Base-by-base conservation (phyloP, 495 filamentous ascomycete species). In the Lophiostoma macrostomum region DNA sequence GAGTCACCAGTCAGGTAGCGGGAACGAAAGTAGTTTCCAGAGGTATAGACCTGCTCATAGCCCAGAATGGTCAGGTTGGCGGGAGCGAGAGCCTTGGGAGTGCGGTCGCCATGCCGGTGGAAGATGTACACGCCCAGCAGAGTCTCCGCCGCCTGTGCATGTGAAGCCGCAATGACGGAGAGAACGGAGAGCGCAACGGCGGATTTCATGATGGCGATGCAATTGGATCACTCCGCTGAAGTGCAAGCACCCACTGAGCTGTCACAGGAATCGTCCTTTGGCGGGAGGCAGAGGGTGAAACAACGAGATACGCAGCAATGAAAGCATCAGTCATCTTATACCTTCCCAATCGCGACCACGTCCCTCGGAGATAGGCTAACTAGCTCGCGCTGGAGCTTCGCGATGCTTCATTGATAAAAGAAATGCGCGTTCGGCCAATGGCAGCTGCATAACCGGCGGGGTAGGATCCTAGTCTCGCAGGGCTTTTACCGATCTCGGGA, bases 61-160 rank as follows among this genome's bases (percentile, higher is more conserved):
- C 82, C 82, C 37, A 85, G 69, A 37, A 76, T 70, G 19, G 82
- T 85, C 55, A 86, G 67, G 51, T 74, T 66, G 24, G 79, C 71
- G 22, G 73, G 76, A 12, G 77, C 72, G 13, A 72, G 66, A 2
- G 73, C 63, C 59, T 84, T 84, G 0, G 80, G 55, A 0, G 80
- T 81, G 18, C 82, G 76, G 60, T 85, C 82, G 27, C 82, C 82
- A 71, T 85, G 82, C 16, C 82, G 80, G 16, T 79, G 73, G 67
- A 81, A 84, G 63, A 85, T 75, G 63, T 80, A 83, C 10, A 76
- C 78, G 2, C 82, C 79, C 29, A 84, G 71, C 22, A 87, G 70
- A 6, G 77, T 87, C 68, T 80, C 78, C 30, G 73, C 80, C 42
- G 71, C 76, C 11, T 70, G 74, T 10, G 73, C 63, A n/a, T n/a